Base-by-base conservation (phyloP, 2,329 filamentous ascomycete genomes). In the Beauveria rudraprayagi region DNA sequence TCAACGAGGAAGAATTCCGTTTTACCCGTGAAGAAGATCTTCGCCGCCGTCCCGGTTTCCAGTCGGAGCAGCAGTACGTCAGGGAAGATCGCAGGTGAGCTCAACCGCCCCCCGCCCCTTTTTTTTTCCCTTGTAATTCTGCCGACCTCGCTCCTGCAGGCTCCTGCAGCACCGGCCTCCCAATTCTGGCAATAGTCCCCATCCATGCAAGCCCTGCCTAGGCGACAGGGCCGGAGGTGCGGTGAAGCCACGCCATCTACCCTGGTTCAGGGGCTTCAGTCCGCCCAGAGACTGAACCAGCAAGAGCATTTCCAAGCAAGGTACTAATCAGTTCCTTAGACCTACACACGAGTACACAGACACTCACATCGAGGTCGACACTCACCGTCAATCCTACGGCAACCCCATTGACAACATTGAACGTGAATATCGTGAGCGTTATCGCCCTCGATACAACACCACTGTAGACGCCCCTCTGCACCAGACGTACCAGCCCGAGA, bases 1-100 rank as follows among this genome's bases (percentile, higher is more conserved):
- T 82, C 79, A 84, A 82, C 80, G 87, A 91, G 81, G 90, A 95
- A 85, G 90, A 96, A 83, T 85, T 95, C 80, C 83, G 78, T 72
- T 88, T 89, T 77, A 86, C 90, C 79, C 85, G 83, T 80, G 86
- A 90, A 80, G 86, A 90, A 80, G 86, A 92, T 77, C 84, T 80
- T 77, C 80, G 86, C 80, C 86, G 82, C 81, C 87, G 86, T 84
- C 84, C 88, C 81, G 83, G 82, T 72, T 80, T 80, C 78, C 80
- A 80, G 72, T 77, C 80, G 67, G 78, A 83, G 73, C 76, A 83
- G 73, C 76, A 78, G 72, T 70, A 72, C 70, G 70, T 73, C 65
- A 76, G 74, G 66, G 78, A 85, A 71, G 78, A 84, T 66, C 75
- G 74, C 73, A 80, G 77, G 83, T 85, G 69, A 75, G 81, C 79